Conservation (phyloP, 1,139 yeast species). For the Zhuliangozyma blackwelliae region DNA sequence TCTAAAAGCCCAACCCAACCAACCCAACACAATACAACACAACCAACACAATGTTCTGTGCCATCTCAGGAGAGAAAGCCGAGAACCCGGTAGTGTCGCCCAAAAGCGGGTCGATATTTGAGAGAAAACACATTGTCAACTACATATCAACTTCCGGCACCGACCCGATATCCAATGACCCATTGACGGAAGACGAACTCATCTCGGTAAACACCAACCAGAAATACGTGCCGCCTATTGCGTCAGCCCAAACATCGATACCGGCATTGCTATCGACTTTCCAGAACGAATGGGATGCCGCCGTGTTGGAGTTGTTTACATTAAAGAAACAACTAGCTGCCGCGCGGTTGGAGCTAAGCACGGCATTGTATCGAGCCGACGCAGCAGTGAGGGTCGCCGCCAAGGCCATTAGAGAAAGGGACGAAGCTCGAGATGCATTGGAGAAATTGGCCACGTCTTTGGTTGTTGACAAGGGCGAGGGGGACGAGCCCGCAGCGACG, state of each 20-base stretch:
- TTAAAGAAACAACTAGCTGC: constrained; percentile 66
- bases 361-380: constrained; percentile 79
- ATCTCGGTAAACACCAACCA: constrained; percentile 34
- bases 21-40: too few relatives aligned
- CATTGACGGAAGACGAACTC: constrained; percentile 56
- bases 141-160: constrained; percentile 62
- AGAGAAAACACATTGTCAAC: constrained; percentile 53
- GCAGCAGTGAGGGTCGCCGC: constrained; percentile 90
- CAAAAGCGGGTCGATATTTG: constrained; percentile 69
- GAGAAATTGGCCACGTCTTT: constrained; percentile 37
- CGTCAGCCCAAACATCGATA: constrained; percentile 58
- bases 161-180: constrained; percentile 74
- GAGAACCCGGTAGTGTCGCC: constrained; percentile 72
- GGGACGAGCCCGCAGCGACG: background rate
- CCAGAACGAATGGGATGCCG: constrained; percentile 88
- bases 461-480: background rate
- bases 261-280: constrained; percentile 72
- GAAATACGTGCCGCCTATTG: constrained; percentile 32
- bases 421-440: constrained; percentile 62
- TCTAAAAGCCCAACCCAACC: too few relatives aligned
- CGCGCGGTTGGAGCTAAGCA: constrained; percentile 68
- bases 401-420: constrained; percentile 65
- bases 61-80: constrained; percentile 65
- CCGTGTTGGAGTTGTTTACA: constrained; percentile 75
- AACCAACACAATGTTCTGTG: constrained; percentile 7